Conservation (phyloP, 441 rosid species). For the Pelargonium citronellum region DNA sequence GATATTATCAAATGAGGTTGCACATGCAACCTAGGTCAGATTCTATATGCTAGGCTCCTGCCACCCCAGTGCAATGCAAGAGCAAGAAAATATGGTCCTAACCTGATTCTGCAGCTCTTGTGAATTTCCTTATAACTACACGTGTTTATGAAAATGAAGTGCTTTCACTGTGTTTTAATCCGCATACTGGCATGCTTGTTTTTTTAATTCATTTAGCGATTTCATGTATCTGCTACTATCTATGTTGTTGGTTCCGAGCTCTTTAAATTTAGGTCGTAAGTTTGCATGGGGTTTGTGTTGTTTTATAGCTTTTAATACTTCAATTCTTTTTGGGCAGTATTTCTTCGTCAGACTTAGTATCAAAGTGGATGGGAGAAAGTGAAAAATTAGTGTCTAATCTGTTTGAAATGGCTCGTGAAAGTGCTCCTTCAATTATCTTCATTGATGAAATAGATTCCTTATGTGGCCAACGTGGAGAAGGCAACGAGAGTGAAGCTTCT, state of each 20-base stretch:
- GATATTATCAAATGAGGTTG: too few species aligned
- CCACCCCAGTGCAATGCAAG: too few species aligned
- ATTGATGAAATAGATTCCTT: conserved; percentile 97
- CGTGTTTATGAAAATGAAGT: background rate
- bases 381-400: conserved; percentile 96
- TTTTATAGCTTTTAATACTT: conserved; percentile 11
- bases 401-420: conserved; percentile 96
- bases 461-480: conserved; percentile 97
- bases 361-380: conserved; percentile 99
- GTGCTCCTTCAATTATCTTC: conserved; percentile 95
- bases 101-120: background rate
- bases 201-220: background rate
- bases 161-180: background rate
- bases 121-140: background rate
- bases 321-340: conserved; percentile 40
- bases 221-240: background rate
- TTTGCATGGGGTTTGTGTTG: conserved; percentile 1
- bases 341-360: conserved; percentile 95
- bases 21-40: too few species aligned
- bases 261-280: conserved; percentile 4
- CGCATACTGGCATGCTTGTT: too few species aligned
- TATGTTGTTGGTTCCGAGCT: background rate
- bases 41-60: too few species aligned
- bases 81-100: too few species aligned
- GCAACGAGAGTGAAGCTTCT: conserved; percentile 99